Evolutionary conservation across 495 filamentous ascomycete genomes (phyloP), one percentile per base, ranked within the genome.

Genomic region (Talaromyces stipitatus): DNA sequence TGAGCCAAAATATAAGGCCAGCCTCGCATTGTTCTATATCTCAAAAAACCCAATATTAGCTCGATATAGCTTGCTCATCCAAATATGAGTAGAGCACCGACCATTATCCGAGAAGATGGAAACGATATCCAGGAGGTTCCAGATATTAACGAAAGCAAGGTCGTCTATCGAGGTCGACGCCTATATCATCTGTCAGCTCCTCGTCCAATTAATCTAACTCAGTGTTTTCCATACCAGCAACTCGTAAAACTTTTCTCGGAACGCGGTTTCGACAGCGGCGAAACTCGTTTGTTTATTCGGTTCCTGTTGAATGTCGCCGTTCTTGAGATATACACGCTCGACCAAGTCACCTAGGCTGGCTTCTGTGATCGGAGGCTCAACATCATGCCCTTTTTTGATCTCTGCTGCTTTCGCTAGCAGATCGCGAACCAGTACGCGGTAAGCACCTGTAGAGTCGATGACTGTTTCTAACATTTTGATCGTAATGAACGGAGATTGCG

Each of bases 81-180:
- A 52, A 51, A 29, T 16, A 33, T 23, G 33, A 32, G 41, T 24
- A 53, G 53, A 54, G 27, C 29, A 67, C 76, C 55, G 67, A 86
- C 85, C 84, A 61, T 80, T 74, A 63, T 99, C 92, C 54, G 91
- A 91, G 62, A 94, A 85, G 14, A 94, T 84, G 1, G 88, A 85
- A 8, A 96, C 77, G 38, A 96, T 84, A 69, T 99, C 94, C 51
- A 99, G 81, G 14, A 99, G 78, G 65, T 96, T 92, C 91, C 91
- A 97, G 48, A 97, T 82, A 52, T 84, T 74, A 46, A 89, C 85
- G 61, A 96, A 95, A 0, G 76, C 70, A 45, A 85, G 86, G 22
- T 87, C 81, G 38, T 88, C 78, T 58, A 95, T 95, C 4, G 84
- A 77, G 12, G 78, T 87, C 14, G 78, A 76, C 30, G 86, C 82